phyloP scores from a whole-genome alignment of 352 stramenopile genomes.

The Halophytophthora polymorphica region DNA sequence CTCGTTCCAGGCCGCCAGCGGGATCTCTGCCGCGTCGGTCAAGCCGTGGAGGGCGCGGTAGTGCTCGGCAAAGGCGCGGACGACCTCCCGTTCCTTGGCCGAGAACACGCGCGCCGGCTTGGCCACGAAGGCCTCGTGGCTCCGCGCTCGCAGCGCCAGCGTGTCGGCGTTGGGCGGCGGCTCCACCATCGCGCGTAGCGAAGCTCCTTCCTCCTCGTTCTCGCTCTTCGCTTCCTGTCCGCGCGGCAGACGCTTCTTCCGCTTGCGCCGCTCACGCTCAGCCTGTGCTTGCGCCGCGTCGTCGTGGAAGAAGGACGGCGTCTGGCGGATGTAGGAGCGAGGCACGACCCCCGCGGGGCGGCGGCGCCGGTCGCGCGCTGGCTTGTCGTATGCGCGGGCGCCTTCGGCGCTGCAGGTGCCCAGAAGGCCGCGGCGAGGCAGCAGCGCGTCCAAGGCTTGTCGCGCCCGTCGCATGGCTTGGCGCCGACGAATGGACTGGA shows the following conservation, averaged over 20 bases:
- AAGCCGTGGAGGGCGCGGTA: slow-evolving; percentile 15
- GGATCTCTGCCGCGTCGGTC: slow-evolving; percentile 15
- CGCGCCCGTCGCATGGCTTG: slow-evolving; percentile 50
- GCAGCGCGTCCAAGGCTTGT: slow-evolving; percentile 40
- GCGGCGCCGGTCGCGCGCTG: not conserved
- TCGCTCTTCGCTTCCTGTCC: slow-evolving; percentile 28
- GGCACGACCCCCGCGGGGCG: slow-evolving; percentile 24
- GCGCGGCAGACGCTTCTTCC: slow-evolving; percentile 20
- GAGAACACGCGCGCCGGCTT: slow-evolving; percentile 46
- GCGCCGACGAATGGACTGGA: slow-evolving; percentile 45
- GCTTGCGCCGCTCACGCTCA: too few relatives aligned
- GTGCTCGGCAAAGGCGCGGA: slow-evolving; percentile 47
- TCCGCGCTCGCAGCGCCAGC: slow-evolving; percentile 40
- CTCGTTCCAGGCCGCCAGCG: slow-evolving; percentile 49
- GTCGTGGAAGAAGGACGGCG: slow-evolving; percentile 64
- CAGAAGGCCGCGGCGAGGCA: not conserved
- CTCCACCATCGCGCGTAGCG: slow-evolving; percentile 20
- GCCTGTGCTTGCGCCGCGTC: too few relatives aligned
- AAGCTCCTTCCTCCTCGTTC: slow-evolving; percentile 6
- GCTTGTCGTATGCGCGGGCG: slow-evolving; percentile 35
- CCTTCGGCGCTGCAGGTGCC: slow-evolving; percentile 3
- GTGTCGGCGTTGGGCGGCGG: slow-evolving; percentile 53
- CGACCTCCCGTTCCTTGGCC: slow-evolving; percentile 50
- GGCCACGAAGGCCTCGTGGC: slow-evolving; percentile 60
- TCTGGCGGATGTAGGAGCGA: slow-evolving; percentile 57